Evolutionary conservation across 768 basidiomycete genomes (phyloP), one percentile per base, ranked within the genome.

Genomic region (Russula vinacea): DNA sequence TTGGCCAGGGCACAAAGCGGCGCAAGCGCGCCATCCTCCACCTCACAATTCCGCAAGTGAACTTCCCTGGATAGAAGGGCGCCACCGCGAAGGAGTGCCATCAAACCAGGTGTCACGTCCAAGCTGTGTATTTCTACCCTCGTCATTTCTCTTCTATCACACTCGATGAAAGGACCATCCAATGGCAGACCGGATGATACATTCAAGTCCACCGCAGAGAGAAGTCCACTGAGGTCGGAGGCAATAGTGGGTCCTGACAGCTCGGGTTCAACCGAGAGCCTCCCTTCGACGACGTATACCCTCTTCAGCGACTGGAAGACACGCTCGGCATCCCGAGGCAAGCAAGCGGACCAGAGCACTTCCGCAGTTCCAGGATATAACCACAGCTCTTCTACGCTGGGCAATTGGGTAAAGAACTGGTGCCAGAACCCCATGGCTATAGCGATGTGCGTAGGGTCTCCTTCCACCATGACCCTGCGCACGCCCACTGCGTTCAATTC

Each of bases 251-350:
- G 13, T 2, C 19, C n/a, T n/a, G 44, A 19, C 45, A 24, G 37
- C 16, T 42, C 45, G 42, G 40, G 42, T 9, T 42, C 33, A 1
- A 35, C 35, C 6, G 49, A 50, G 9, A 62, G 33, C 40, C 13
- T 53, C 22, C 62, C 62, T 53, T 29, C 56, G 4, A 62, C 37
- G n/a, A 62, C 22, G 32, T 62, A 58, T 16, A 63, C 56, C 56
- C 50, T 63, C 56, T 37, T 45, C 50, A 58, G 17, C 8, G 13
- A 32, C n/a, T 54, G 57, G 26, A 64, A 52, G 29, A 59, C 50
- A 17, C 3, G 44, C 13, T 24, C 51, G 3, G 42, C n/a, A 1
- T 13, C 29, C 2, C 9, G 57, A 6, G 52, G 40, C 26, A 33
- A 3, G 29, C 35, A 54, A 29, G 57, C 52, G 5, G 62, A 59